phyloP scores from a whole-genome alignment of 73 alveolate genomes.

The Diophrys appendiculata region DNA sequence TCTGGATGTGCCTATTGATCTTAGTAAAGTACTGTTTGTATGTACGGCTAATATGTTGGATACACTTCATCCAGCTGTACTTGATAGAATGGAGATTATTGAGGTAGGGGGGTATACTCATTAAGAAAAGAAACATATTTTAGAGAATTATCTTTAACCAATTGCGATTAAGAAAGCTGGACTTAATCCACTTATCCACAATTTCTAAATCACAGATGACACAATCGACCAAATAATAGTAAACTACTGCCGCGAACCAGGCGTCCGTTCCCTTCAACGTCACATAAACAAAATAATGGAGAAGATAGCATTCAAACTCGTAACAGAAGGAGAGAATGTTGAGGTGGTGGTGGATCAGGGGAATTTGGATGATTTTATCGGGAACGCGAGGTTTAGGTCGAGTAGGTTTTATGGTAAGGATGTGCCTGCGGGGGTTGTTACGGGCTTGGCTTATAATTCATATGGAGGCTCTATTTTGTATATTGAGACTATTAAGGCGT shows the following conservation, averaged over 20 bases:
- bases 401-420: constrained; percentile 31
- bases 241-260: constrained; percentile 84
- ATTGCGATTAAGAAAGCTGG: constrained; percentile 53
- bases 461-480: constrained; percentile 81
- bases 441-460: constrained; percentile 85
- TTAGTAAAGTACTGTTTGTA: constrained; percentile 70
- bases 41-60: constrained; percentile 83
- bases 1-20: constrained; percentile 75
- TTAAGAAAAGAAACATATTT: constrained; percentile 66
- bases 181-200: constrained; percentile 9
- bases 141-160: constrained; percentile 55
- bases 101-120: constrained; percentile 80
- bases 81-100: constrained; percentile 79
- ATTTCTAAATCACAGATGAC: constrained; percentile 25
- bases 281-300: constrained; percentile 69
- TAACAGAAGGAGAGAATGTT: constrained; percentile 39
- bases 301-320: constrained; percentile 70
- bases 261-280: constrained; percentile 79
- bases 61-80: constrained; percentile 66
- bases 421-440: constrained; percentile 69
- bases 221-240: constrained; percentile 61
- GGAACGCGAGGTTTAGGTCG: constrained; percentile 49
- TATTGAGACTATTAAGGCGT: constrained; percentile 64
- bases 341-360: constrained; percentile 51
- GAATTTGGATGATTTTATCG: constrained; percentile 72